Conservation (phyloP, 1,139 yeast genomes). For the Wickerhamomyces sp. region DNA sequence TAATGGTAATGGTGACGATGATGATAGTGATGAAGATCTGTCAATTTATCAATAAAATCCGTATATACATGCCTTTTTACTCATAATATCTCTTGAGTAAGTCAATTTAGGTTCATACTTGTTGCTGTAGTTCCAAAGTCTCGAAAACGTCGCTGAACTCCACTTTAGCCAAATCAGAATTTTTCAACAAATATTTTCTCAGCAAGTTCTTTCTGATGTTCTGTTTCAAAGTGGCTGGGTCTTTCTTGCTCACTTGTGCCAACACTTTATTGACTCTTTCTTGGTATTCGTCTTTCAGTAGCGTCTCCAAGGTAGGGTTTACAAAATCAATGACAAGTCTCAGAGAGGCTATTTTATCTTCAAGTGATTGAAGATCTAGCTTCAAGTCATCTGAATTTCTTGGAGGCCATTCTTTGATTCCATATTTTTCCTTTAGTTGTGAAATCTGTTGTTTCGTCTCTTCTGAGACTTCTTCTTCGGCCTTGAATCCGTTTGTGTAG, state of each 20-base stretch:
- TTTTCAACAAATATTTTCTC: slow-evolving; percentile 38
- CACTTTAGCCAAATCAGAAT: slow-evolving; percentile 16
- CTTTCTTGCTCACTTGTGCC: slow-evolving; percentile 22
- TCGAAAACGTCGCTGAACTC: slow-evolving; percentile 17
- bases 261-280: slow-evolving; percentile 27
- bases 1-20: background rate
- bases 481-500: slow-evolving; percentile 35
- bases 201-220: slow-evolving; percentile 48
- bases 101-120: no score
- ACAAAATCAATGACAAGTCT: slow-evolving; percentile 27
- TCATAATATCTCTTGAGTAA: no score
- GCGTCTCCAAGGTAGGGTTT: slow-evolving; percentile 30
- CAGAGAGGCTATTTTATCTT: slow-evolving; percentile 25
- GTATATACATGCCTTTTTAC: no score
- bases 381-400: slow-evolving; percentile 30
- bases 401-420: slow-evolving; percentile 59
- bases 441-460: slow-evolving; percentile 37
- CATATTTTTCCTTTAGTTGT: slow-evolving; percentile 44
- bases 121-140: slow-evolving; percentile 8
- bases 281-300: slow-evolving; percentile 30
- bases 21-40: background rate
- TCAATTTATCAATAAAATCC: no score
- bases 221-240: slow-evolving; percentile 33
- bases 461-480: slow-evolving; percentile 29
- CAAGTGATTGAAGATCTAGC: slow-evolving; percentile 35